Evolutionary conservation across 2,329 filamentous ascomycete genomes (phyloP).

Genomic region (Apiospora arundinis): DNA sequence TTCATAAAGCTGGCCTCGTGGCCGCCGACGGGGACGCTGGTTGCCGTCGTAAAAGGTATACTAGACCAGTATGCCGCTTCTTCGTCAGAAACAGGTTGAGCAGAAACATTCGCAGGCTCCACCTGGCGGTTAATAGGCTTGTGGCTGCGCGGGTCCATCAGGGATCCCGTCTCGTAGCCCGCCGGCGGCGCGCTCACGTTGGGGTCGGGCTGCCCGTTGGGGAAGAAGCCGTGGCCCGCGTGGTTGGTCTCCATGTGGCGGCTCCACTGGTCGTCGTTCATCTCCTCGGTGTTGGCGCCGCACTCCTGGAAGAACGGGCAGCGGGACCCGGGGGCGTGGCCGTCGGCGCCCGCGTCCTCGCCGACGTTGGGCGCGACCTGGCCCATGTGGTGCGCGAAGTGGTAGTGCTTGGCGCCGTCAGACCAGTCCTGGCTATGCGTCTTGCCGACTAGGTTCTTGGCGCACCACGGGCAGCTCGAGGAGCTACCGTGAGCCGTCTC

Average conservation of each 20-base stretch:
- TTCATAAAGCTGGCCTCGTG: too few species aligned
- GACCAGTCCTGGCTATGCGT: neutral
- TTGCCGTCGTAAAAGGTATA: too few species aligned
- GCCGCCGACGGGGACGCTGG: too few species aligned
- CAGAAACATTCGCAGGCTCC: too few species aligned
- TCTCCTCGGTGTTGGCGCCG: slow-evolving; percentile 9
- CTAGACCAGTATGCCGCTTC: too few species aligned
- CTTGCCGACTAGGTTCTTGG: neutral
- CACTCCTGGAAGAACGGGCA: slow-evolving; percentile 20
- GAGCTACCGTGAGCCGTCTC: neutral
- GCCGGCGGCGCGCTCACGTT: neutral
- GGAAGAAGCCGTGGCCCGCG: neutral
- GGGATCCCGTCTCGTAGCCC: neutral
- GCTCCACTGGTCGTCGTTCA: slow-evolving; percentile 17
- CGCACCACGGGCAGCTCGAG: slow-evolving; percentile 21
- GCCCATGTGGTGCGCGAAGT: slow-evolving; percentile 24
- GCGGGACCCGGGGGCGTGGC: neutral
- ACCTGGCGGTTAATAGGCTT: too few species aligned
- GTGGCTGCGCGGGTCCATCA: neutral
- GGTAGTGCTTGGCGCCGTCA: slow-evolving; percentile 12
- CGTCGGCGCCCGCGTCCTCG: neutral
- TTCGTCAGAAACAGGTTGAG: too few species aligned
- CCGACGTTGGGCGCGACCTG: neutral
- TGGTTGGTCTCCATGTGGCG: slow-evolving; percentile 18
- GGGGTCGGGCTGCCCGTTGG: slow-evolving; percentile 13